Conservation (phyloP, 2,329 filamentous ascomycete species). For the Colletotrichum brevisporum region DNA sequence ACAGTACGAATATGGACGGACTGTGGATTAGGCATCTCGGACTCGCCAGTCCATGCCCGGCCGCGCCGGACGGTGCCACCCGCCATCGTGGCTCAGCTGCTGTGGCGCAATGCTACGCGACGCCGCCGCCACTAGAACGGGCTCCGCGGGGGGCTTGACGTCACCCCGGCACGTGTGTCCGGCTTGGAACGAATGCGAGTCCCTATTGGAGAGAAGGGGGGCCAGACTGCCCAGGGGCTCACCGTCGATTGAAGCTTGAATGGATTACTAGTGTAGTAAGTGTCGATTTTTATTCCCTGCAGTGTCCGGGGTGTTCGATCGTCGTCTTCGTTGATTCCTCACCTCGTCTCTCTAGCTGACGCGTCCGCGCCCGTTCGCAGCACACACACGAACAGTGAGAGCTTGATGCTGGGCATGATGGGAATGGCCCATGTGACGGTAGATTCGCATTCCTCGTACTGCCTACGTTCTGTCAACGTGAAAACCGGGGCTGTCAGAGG, state of each 20-base stretch:
- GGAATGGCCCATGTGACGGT: not conserved
- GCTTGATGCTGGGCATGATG: not conserved
- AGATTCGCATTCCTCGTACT: not conserved
- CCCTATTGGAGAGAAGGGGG: not conserved
- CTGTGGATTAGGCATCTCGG: no score
- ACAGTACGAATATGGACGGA: no score
- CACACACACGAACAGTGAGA: no score
- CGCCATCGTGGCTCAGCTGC: constrained; percentile 13
- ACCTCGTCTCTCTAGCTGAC: no score
- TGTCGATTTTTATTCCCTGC: no score
- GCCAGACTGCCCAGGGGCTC: not conserved
- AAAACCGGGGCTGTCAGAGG: not conserved
- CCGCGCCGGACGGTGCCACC: not conserved
- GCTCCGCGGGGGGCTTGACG: constrained; percentile 1
- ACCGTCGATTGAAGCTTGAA: constrained; percentile 13
- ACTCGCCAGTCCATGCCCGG: not conserved
- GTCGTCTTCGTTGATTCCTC: no score
- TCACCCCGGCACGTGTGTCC: constrained; percentile 27
- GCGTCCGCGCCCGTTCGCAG: no score
- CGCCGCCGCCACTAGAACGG: constrained; percentile 1
- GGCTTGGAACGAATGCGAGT: constrained; percentile 6
- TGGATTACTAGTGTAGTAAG: not conserved
- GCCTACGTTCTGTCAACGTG: not conserved
- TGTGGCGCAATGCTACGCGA: constrained; percentile 2
- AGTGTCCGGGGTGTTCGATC: no score